These are phyloP conservation scores for Penicillium janthinellum DNA, from an alignment of 2,329 filamentous ascomycete species.

Conservation along the genomic window DNA sequence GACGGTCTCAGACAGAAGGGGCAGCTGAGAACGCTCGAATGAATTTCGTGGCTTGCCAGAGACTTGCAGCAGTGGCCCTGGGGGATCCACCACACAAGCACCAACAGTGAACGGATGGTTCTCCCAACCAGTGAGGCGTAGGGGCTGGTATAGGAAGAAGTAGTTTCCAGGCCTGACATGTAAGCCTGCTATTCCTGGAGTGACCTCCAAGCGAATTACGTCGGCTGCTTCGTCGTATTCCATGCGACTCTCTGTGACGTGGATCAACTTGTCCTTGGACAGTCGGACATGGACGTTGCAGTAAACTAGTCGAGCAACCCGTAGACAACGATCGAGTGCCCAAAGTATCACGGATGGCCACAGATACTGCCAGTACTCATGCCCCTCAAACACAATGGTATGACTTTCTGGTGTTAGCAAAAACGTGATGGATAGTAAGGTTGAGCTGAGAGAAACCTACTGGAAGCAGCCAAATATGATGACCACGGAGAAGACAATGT, in stretches of 20 bases:
- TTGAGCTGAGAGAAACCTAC: constrained; percentile 31
- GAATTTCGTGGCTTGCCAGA: constrained; percentile 9
- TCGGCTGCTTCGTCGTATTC: constrained; percentile 49
- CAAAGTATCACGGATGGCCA: constrained; percentile 55
- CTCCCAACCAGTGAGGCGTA: constrained; percentile 50
- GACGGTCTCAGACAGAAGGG: constrained; percentile 27
- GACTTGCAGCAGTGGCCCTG: background rate
- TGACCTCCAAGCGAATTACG: constrained; percentile 51
- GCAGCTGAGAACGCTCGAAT: constrained; percentile 25
- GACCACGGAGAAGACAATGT: constrained; percentile 43
- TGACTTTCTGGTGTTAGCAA: constrained; percentile 38
- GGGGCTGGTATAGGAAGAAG: constrained; percentile 54
- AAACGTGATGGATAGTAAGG: background rate
- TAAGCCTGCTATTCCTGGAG: constrained; percentile 36
- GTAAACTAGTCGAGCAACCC: constrained; percentile 46
- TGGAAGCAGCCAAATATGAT: constrained; percentile 52
- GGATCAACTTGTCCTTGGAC: constrained; percentile 20
- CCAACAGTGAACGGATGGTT: constrained; percentile 56
- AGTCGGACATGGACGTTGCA: constrained; percentile 46
- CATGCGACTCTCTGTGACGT: constrained; percentile 41
- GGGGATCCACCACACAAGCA: constrained; percentile 23
- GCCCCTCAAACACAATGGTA: constrained; percentile 49
- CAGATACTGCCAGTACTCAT: constrained; percentile 54
- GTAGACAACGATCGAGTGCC: constrained; percentile 50
- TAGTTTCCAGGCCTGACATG: constrained; percentile 50